Evolutionary conservation across 1,139 yeast genomes (phyloP).

Genomic region (Kodamaea alishanica): DNA sequence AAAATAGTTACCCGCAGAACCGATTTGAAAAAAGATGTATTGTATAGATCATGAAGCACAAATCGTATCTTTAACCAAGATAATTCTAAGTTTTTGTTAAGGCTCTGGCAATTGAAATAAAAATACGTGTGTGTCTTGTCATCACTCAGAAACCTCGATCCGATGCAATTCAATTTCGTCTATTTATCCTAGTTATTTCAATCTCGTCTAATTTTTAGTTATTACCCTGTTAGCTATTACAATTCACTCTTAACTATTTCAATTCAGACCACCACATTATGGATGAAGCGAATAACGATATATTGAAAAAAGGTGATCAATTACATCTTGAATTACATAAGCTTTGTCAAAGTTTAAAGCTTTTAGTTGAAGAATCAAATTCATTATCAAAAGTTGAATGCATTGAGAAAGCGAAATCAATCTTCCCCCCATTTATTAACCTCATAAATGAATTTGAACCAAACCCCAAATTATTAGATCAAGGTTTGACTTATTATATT

Average conservation of each 20-base stretch:
- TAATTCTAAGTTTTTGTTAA: background rate
- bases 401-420: constrained; percentile 9
- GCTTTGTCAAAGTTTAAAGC: background rate
- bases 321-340: constrained; percentile 16
- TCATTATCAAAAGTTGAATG: constrained; percentile 7
- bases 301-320: constrained; percentile 18
- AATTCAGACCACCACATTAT: constrained; percentile 10
- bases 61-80: too few relatives aligned
- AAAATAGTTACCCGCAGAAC: constrained; percentile 1
- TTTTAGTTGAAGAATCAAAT: constrained; percentile 1
- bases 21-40: background rate
- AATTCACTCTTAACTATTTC: too few relatives aligned
- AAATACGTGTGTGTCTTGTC: background rate
- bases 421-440: constrained; percentile 8
- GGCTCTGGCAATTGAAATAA: background rate
- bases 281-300: constrained; percentile 18
- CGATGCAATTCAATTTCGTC: too few relatives aligned
- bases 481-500: constrained; percentile 32
- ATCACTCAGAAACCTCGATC: background rate
- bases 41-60: background rate
- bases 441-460: constrained; percentile 49
- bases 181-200: too few relatives aligned
- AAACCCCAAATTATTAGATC: constrained; percentile 51
- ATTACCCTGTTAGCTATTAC: too few relatives aligned
- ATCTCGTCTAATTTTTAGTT: too few relatives aligned